phyloP scores from a whole-genome alignment of 495 filamentous ascomycete species.

The Aspergillus coremiiformis region DNA sequence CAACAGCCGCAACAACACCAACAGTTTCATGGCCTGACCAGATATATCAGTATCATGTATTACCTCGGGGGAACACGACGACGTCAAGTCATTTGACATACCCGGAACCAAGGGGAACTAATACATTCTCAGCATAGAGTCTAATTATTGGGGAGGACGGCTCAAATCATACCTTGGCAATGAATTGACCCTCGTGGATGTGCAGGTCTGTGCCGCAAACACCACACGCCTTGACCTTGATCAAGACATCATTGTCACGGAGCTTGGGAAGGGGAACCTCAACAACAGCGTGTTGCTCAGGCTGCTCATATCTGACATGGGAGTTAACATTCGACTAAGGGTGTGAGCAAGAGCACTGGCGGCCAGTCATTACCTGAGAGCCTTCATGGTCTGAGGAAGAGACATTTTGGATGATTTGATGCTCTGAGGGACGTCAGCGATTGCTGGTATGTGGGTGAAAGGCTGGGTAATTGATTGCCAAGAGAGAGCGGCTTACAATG shows the following conservation, averaged over 20 bases:
- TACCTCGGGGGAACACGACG: neutral
- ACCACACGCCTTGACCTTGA: constrained; percentile 57
- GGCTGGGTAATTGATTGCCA: neutral
- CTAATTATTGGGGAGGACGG: neutral
- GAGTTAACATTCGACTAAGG: neutral
- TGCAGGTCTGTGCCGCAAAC: constrained; percentile 62
- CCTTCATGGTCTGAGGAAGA: constrained; percentile 53
- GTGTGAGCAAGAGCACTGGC: neutral
- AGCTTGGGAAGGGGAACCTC: constrained; percentile 53
- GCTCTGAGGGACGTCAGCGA: neutral
- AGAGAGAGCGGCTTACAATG: neutral
- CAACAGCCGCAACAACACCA: constrained; percentile 48
- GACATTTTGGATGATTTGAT: constrained; percentile 17
- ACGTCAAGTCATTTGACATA: constrained; percentile 1
- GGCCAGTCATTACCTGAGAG: constrained; percentile 42
- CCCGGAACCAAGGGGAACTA: constrained; percentile 53
- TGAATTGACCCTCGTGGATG: constrained; percentile 60
- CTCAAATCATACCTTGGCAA: constrained; percentile 43
- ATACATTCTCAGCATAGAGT: neutral
- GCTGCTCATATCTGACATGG: constrained; percentile 51
- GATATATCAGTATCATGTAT: constrained; percentile 1
- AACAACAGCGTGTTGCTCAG: constrained; percentile 50
- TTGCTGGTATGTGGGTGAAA: neutral
- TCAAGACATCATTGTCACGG: constrained; percentile 53
- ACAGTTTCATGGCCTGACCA: constrained; percentile 37